These are phyloP conservation scores for Tagetes erecta DNA, from an alignment of 129 eudicot genomes.

Conservation along the genomic window DNA sequence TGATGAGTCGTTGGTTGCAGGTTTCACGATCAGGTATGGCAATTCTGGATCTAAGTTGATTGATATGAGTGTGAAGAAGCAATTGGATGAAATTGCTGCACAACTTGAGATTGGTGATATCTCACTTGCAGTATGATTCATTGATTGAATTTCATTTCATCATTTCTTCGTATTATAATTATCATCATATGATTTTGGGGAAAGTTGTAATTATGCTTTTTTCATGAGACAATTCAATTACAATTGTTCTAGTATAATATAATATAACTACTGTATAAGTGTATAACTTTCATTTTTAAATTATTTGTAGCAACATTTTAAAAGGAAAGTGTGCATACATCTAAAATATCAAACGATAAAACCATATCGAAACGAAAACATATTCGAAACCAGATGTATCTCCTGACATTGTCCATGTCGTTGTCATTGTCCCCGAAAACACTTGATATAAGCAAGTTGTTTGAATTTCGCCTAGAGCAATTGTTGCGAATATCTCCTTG, in stretches of 20 bases:
- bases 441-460: slow-evolving; percentile 32
- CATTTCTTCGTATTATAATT: slow-evolving; percentile 22
- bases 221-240: slow-evolving; percentile 23
- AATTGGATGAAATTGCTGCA: slow-evolving; percentile 81
- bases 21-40: slow-evolving; percentile 78
- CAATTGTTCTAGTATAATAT: slow-evolving; percentile 7
- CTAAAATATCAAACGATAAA: neutral
- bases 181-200: slow-evolving; percentile 32
- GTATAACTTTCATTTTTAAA: neutral
- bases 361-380: neutral
- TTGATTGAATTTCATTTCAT: slow-evolving; percentile 22
- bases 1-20: slow-evolving; percentile 77
- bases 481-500: slow-evolving; percentile 69
- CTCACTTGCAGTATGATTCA: slow-evolving; percentile 50
- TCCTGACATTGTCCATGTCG: slow-evolving; percentile 12
- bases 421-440: slow-evolving; percentile 31
- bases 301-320: neutral
- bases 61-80: slow-evolving; percentile 91
- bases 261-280: too few species aligned
- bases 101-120: slow-evolving; percentile 68
- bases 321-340: slow-evolving; percentile 1
- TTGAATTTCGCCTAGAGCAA: slow-evolving; percentile 53
- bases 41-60: slow-evolving; percentile 66
- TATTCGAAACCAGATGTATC: slow-evolving; percentile 16
- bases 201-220: slow-evolving; percentile 33